Base-by-base conservation (phyloP, 257 asterid species). In the Fraxinus cuspidata region DNA sequence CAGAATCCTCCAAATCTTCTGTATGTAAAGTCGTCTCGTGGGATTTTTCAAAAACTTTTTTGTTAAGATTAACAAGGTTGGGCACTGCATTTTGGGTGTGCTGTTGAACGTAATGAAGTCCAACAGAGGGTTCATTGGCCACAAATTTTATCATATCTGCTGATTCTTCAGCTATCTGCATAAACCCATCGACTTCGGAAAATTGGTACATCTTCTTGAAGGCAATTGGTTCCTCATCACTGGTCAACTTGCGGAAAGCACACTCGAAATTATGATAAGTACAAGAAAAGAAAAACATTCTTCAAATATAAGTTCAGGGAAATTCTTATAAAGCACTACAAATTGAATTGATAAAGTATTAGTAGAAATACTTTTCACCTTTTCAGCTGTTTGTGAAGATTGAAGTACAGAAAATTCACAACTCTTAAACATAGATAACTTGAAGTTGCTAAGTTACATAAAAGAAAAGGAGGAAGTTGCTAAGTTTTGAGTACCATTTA, bases 61-160 rank as follows among this genome's bases (percentile, higher is more conserved):
- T 94, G 87, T 90, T 91, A 84, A 91, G 91, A 82, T 81, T 84
- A 3, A 89, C 80, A 58, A 96, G 89, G 88, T 94, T 96, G 8
- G 97, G 96, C 0, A 88, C 82, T 49, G 98, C 95, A 42, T 89
- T 91, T 40, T 84, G 89, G 15, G 87, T 72, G 79, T 96, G 99
- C 85, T 96, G 96, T 79, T 96, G 99, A 40, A 96, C 85, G 78
- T 90, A 96, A 88, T 84, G 94, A 76, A 94, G 97, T 81, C 99
- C 98, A 86, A 90, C 94, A 3, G 98, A 94, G 84, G 99, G 99
- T 80, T 96, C 99, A 58, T 96, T 96, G 3, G 98, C 99, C 81
- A 90, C 91, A 37, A 85, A 94, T 78, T 84, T 94, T 23, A 92
- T 88, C 98, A 92, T 96, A 78, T 91, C 97, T 15, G 94, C 89